Percentiles rank a stretch among this genome's conserved stretches.
Conservation (phyloP, 257 asterid species). For the Solanum sejunctum region DNA sequence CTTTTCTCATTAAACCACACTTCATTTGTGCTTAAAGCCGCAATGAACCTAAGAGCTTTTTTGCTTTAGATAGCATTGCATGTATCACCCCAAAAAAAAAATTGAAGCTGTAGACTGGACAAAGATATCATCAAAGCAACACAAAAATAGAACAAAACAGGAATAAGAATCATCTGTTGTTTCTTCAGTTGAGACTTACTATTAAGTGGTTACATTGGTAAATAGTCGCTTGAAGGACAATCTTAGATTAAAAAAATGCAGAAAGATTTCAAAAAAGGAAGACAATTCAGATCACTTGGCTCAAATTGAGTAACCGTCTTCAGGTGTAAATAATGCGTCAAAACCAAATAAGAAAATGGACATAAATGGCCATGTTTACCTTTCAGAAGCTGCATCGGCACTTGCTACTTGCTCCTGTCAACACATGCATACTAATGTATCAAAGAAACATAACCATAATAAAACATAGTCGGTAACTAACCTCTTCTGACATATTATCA, state of each 20-base stretch:
- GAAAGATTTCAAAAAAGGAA: not conserved
- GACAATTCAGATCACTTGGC: not conserved
- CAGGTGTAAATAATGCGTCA: not conserved
- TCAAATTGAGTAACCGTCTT: not conserved
- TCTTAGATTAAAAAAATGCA: not conserved
- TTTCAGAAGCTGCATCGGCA: slow-evolving; percentile 45
- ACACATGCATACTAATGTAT: not conserved
- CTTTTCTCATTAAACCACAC: too few relatives aligned
- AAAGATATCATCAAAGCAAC: not conserved
- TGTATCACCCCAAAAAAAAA: not conserved
- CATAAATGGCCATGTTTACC: slow-evolving; percentile 31
- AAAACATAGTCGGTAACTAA: slow-evolving; percentile 17
- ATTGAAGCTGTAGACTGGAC: not conserved
- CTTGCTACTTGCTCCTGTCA: slow-evolving; percentile 50
- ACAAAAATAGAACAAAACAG: not conserved
- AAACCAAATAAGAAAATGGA: not conserved
- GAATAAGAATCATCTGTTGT: not conserved
- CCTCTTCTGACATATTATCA: slow-evolving; percentile 34
- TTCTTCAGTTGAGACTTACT: not conserved
- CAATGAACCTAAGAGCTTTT: too few relatives aligned
- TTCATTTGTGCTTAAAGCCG: too few relatives aligned
- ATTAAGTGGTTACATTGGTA: not conserved
- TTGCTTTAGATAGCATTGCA: not conserved
- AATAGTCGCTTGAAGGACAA: not conserved
- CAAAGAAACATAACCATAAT: slow-evolving; percentile 5